Conservation (phyloP, 768 basidiomycete species). For the Pisolithus orientalis region DNA sequence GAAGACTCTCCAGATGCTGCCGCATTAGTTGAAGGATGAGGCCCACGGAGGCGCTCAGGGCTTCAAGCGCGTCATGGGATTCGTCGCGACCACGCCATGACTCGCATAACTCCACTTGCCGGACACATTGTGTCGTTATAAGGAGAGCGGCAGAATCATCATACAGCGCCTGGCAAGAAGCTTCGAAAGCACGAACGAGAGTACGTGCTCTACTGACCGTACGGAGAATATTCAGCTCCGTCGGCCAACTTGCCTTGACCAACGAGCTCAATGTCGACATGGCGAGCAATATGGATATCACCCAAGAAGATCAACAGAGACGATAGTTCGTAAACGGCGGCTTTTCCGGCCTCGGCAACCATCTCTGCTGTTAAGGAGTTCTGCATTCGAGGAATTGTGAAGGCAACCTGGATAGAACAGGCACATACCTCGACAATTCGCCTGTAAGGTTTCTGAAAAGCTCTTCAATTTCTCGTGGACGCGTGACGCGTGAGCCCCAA, state of each 20-base stretch:
- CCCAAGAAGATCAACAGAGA: conserved; percentile 36
- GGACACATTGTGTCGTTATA: conserved; percentile 31
- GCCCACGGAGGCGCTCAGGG: conserved; percentile 25
- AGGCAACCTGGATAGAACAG: neutral
- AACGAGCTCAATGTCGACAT: conserved; percentile 45
- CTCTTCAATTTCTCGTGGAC: conserved; percentile 25
- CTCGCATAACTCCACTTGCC: conserved; percentile 20
- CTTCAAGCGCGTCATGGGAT: conserved; percentile 24
- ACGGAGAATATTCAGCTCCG: conserved; percentile 33
- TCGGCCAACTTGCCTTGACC: conserved; percentile 26
- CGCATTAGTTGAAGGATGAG: conserved; percentile 29
- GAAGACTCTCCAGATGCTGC: conserved; percentile 34
- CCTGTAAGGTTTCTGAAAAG: conserved; percentile 15
- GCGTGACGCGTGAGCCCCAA: conserved; percentile 19
- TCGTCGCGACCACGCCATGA: conserved; percentile 15
- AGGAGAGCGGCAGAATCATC: conserved; percentile 42
- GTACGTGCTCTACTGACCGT: conserved; percentile 40
- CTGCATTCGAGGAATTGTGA: neutral
- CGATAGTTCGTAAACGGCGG: conserved; percentile 32
- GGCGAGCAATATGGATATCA: conserved; percentile 46
- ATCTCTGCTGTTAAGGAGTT: conserved; percentile 12
- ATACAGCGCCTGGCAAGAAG: conserved; percentile 42
- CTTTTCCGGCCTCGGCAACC: conserved; percentile 25
- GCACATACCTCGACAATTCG: conserved; percentile 16
- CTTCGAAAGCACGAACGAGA: conserved; percentile 44